Conservation (phyloP, 164 flowering plant genomes). For the Dillenia suffruticosa region DNA sequence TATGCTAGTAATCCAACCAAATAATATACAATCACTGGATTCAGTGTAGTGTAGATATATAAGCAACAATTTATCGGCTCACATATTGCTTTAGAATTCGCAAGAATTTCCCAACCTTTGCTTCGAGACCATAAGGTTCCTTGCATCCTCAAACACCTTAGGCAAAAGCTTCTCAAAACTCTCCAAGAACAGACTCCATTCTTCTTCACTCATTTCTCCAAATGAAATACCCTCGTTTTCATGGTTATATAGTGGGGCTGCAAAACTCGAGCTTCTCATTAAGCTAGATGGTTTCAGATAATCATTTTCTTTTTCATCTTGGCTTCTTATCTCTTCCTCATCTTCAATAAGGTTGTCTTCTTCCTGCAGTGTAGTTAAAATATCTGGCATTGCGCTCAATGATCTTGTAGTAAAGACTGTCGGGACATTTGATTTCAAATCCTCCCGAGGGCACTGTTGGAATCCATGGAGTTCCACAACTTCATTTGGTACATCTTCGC, state of each 20-base stretch:
- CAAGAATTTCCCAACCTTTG: conserved; percentile 65
- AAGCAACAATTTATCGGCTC: no score
- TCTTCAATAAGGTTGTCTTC: conserved; percentile 11
- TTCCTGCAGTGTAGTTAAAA: conserved; percentile 13
- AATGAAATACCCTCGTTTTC: conserved; percentile 43
- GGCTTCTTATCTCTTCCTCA: background rate
- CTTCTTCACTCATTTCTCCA: conserved; percentile 47
- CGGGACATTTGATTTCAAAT: conserved; percentile 33
- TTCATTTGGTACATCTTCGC: conserved; percentile 10
- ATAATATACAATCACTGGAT: no score
- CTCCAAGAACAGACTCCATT: conserved; percentile 54
- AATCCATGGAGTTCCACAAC: conserved; percentile 16
- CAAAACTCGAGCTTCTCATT: conserved; percentile 43
- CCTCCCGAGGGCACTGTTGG: conserved; percentile 7
- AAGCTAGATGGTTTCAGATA: conserved; percentile 15
- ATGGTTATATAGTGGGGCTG: conserved; percentile 20
- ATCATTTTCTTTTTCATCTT: background rate
- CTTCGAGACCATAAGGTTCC: conserved; percentile 29
- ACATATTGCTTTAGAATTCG: conserved; percentile 27
- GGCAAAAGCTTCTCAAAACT: conserved; percentile 55
- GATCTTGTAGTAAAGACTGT: conserved; percentile 16
- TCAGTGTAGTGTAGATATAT: no score
- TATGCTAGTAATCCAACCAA: no score
- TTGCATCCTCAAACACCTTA: conserved; percentile 42
- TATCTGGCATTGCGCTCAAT: conserved; percentile 9